Evolutionary conservation across 768 basidiomycete genomes (phyloP).

Genomic region (Boletus reticuloceps): DNA sequence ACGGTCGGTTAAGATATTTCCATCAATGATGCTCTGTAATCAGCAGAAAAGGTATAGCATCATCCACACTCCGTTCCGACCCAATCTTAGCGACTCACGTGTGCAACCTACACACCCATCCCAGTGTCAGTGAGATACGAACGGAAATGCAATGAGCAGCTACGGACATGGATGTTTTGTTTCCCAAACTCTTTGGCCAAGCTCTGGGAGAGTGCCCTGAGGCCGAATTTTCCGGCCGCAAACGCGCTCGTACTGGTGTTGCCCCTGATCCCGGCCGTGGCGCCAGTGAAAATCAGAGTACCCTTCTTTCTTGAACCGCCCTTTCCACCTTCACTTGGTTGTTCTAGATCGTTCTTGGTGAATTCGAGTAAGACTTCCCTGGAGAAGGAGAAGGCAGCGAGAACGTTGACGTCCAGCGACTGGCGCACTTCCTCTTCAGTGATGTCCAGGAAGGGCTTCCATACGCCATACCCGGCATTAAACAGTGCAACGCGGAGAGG

Average conservation of each 20-base stretch:
- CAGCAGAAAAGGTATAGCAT: background rate
- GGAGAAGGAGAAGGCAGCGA: slow-evolving; percentile 63
- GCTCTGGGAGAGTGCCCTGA: slow-evolving; percentile 66
- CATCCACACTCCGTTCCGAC: background rate
- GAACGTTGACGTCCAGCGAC: slow-evolving; percentile 49
- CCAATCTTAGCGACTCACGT: slow-evolving; percentile 43
- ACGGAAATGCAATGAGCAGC: background rate
- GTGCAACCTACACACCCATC: slow-evolving; percentile 47
- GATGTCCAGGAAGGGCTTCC: slow-evolving; percentile 66
- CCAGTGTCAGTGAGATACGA: background rate
- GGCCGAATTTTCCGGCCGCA: slow-evolving; percentile 60
- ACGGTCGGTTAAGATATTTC: slow-evolving; percentile 45
- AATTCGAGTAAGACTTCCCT: slow-evolving; percentile 58
- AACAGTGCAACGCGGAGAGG: slow-evolving; percentile 61
- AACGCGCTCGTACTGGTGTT: slow-evolving; percentile 60
- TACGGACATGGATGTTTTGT: slow-evolving; percentile 65
- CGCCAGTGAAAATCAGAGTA: slow-evolving; percentile 69
- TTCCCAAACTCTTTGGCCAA: slow-evolving; percentile 73
- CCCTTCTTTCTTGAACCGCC: slow-evolving; percentile 54
- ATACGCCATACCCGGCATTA: slow-evolving; percentile 56
- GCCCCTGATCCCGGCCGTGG: slow-evolving; percentile 65
- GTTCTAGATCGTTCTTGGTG: slow-evolving; percentile 48
- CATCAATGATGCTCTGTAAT: slow-evolving; percentile 65
- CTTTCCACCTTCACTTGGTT: slow-evolving; percentile 38
- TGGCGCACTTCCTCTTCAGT: slow-evolving; percentile 55